Evolutionary conservation across 345 rosid species (phyloP).

Genomic region (Erysimum cheiranthoides): DNA sequence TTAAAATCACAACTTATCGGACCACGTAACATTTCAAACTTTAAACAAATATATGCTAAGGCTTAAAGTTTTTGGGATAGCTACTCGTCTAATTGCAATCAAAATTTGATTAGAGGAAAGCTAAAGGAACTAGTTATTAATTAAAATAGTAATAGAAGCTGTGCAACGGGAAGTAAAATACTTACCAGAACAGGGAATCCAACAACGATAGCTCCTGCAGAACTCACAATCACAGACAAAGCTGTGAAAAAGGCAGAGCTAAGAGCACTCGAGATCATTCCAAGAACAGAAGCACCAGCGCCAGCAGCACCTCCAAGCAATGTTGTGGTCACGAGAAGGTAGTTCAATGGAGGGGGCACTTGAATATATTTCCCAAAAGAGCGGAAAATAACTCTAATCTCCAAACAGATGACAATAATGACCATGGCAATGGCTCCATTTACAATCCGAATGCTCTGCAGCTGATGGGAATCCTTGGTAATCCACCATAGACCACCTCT

Average conservation of each 20-base stretch:
- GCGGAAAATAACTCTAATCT: slow-evolving; percentile 92
- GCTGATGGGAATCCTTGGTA: slow-evolving; percentile 69
- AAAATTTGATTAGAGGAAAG: slow-evolving; percentile 6
- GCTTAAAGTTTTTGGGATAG: background rate
- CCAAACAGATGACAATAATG: slow-evolving; percentile 84
- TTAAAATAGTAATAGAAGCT: background rate
- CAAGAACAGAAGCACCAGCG: slow-evolving; percentile 83
- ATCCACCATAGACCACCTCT: slow-evolving; percentile 98
- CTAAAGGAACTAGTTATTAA: slow-evolving; percentile 13
- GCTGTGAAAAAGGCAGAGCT: slow-evolving; percentile 76
- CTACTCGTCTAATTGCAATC: background rate
- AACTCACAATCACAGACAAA: slow-evolving; percentile 83
- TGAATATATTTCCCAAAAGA: slow-evolving; percentile 96
- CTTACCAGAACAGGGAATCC: slow-evolving; percentile 93
- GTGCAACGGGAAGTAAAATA: slow-evolving; percentile 21
- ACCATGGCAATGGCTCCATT: slow-evolving; percentile 93
- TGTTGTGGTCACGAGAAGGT: slow-evolving; percentile 81
- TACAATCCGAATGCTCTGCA: slow-evolving; percentile 78
- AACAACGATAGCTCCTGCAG: slow-evolving; percentile 92
- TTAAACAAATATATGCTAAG: background rate
- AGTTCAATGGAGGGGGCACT: slow-evolving; percentile 88
- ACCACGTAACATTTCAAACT: slow-evolving; percentile 11
- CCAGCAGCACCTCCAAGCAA: slow-evolving; percentile 98
- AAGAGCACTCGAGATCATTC: slow-evolving; percentile 83
- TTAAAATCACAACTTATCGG: background rate